Evolutionary conservation across 495 filamentous ascomycete genomes (phyloP), one percentile per base, ranked within the genome.

Genomic region (Copromyces sp.): DNA sequence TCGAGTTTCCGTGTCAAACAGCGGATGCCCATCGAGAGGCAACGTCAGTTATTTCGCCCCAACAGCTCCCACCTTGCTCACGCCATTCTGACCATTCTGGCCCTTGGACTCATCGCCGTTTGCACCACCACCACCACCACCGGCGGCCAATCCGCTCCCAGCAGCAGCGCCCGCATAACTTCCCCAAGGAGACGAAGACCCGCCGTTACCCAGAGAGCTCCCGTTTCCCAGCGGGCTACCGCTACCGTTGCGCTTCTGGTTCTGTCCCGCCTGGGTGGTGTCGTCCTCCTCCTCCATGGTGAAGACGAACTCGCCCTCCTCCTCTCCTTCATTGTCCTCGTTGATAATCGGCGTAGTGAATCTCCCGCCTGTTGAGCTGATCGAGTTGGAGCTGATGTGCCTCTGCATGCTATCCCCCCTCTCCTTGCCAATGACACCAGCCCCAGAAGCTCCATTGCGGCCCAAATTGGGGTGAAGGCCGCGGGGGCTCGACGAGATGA

Each of bases 211-310:
- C 9, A 79, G 68, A n/a, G 82, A 77, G 71, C 78, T 79, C 3
- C 77, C 74, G 42, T 76, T 79, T 12, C 80, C 82, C 5, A 78
- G 68, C 24, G 73, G 71, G 16, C 80, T 77, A 8, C 76, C 76
- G 29, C 72, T 79, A 29, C 84, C 79, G 77, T 86, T 86, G 68
- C 79, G 74, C 20, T 81, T 80, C 17, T 82, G 75, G 68, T 79
- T 81, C 38, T 88, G 83, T 16, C 53, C 53, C 14, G 6, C 53
- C 14, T 65, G 53, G 53, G 29, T 17, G 3, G 80, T 79, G 2
- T 89, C 88, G 68, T 89, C 88, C 72, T 92, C 91, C 71, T 92
- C 91, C 75, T 93, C 92, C 91, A 94, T 93, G 41, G 86, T 89
- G 73, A 94, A 94, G n/a, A 94, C 91, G 69, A 92, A 86, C 37